Conservation (phyloP, 2,329 filamentous ascomycete genomes). For the Blastomyces parvus region DNA sequence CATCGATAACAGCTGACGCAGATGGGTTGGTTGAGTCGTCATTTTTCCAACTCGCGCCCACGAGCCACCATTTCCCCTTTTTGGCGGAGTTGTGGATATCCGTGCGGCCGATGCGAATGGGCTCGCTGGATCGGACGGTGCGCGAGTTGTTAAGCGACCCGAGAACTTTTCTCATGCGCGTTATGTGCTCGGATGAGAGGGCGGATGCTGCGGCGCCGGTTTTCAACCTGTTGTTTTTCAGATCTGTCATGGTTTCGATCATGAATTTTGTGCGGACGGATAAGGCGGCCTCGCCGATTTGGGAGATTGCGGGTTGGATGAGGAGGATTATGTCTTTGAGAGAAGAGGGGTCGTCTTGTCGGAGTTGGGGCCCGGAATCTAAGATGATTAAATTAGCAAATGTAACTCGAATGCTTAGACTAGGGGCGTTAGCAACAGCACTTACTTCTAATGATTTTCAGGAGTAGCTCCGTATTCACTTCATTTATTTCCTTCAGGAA, state of each 20-base stretch:
- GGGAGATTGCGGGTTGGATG: conserved; percentile 62
- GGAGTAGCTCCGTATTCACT: conserved; percentile 74
- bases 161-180: conserved; percentile 79
- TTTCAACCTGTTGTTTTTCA: conserved; percentile 90
- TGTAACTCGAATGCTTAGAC: conserved; percentile 6
- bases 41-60: conserved; percentile 78
- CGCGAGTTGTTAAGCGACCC: conserved; percentile 60
- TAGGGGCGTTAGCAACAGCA: not conserved
- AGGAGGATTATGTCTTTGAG: conserved; percentile 80
- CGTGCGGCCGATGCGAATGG: conserved; percentile 67
- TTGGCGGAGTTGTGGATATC: conserved; percentile 79
- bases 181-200: conserved; percentile 69
- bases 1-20: not conserved
- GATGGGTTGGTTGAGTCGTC: conserved; percentile 25
- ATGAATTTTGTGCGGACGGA: conserved; percentile 92
- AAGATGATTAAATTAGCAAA: conserved; percentile 13
- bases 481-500: conserved; percentile 69
- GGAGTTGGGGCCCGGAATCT: conserved; percentile 67
- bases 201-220: conserved; percentile 60
- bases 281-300: conserved; percentile 57
- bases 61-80: conserved; percentile 96
- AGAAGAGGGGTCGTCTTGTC: conserved; percentile 78
- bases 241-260: conserved; percentile 89
- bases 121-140: conserved; percentile 63
- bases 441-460: conserved; percentile 67